Conservation (phyloP, 2,329 filamentous ascomycete genomes). For the Sporothrix luriei region DNA sequence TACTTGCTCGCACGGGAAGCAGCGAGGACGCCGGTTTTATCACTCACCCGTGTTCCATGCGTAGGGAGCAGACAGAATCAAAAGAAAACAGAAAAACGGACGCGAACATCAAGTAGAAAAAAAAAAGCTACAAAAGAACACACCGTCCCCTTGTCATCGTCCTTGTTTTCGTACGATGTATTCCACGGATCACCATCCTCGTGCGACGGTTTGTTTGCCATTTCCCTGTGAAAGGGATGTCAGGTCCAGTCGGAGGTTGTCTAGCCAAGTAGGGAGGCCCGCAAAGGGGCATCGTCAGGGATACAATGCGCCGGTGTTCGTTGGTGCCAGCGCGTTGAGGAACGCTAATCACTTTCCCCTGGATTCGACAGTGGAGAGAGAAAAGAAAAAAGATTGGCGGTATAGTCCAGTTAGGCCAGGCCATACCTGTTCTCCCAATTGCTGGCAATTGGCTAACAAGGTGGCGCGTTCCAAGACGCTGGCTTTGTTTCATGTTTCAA, state of each 20-base stretch:
- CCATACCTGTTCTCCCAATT: not conserved
- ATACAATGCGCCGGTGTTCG: not conserved
- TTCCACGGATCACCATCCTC: too few relatives aligned
- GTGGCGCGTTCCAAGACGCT: slow-evolving; percentile 10
- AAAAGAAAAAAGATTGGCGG: not conserved
- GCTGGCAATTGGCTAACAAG: not conserved
- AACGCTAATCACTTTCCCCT: slow-evolving; percentile 4
- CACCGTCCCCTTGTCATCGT: not conserved
- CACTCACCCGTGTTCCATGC: not conserved
- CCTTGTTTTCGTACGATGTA: too few relatives aligned
- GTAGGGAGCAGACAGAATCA: not conserved
- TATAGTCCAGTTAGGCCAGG: too few relatives aligned
- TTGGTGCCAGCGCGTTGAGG: slow-evolving; percentile 12
- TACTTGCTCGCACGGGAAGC: not conserved
- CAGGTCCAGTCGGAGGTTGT: not conserved
- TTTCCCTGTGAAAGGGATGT: slow-evolving; percentile 14
- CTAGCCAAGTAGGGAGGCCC: not conserved
- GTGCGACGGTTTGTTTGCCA: not conserved
- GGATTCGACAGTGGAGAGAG: not conserved
- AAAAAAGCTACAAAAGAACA: not conserved
- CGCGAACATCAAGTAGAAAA: not conserved
- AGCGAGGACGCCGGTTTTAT: slow-evolving; percentile 9
- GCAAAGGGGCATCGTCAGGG: slow-evolving; percentile 16
- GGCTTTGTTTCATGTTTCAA: slow-evolving; percentile 27
- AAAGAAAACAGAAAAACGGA: not conserved